Base-by-base conservation (phyloP, 2,329 filamentous ascomycete species). In the Aspergillus arachidicola region DNA sequence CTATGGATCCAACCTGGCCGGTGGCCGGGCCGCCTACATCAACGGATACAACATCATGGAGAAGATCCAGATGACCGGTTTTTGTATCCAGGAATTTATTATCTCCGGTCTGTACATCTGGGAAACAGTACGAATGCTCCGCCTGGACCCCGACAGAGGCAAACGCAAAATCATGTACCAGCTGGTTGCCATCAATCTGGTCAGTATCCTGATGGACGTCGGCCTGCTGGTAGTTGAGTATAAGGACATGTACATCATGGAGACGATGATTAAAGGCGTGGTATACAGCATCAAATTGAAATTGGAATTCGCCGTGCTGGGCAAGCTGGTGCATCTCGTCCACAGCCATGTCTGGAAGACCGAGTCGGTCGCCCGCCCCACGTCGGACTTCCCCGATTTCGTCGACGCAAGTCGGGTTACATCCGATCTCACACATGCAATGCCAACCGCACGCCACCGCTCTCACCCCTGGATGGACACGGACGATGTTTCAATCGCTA, bases 51-150 rank as follows among this genome's bases (percentile, higher is more conserved):
- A 80, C 50, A 69, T 81, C 38, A 80, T 84, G 76, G 85, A 87
- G 66, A 84, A 84, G 70, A 79, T 87, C 21, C 84, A 87, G 68
- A 82, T 87, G 71, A 84, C 83, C 6, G 77, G 84, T 9, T 87
- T 87, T 69, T 86, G 83, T 67, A 59, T 86, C 14, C 85, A 87
- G 67, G 85, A 87, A 62, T 78, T 83, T 57, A 77, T 85, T 64
- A 80, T 87, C 57, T 86, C 84, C 1, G 76, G 77, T 1, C 74
- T 85, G 23, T 87, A 86, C 70, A 85, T 87, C 61, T 76, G 75
- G 71, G 83, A 86, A 66, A 85, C 85, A 0, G 72, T 83, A 62
- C 81, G 79, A 80, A 79, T 86, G 61, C 76, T 86, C 58, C 79
- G 79, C 9, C 67, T 81, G 11, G 79, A 84, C 62, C 77, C 78